phyloP scores from a whole-genome alignment of 2,329 filamentous ascomycete genomes.

The Pseudovirgaria hyperparasitica region DNA sequence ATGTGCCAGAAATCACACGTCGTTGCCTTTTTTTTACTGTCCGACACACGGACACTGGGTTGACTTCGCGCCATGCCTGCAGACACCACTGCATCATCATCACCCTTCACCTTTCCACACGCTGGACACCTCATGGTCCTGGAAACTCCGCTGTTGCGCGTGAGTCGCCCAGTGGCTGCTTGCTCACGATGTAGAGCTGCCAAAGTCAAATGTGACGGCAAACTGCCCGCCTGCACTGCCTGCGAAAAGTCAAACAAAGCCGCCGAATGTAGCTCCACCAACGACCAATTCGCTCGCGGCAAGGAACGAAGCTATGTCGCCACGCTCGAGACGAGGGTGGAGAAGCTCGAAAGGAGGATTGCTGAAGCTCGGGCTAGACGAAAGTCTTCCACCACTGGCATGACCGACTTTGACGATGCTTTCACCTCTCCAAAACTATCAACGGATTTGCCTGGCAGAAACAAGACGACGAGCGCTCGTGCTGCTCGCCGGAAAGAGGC shows the following conservation, averaged over 20 bases:
- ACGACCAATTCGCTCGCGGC: constrained; percentile 88
- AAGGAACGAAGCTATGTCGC: constrained; percentile 96
- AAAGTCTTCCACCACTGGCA: constrained; percentile 58
- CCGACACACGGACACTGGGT: no score
- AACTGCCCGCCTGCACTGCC: constrained; percentile 85
- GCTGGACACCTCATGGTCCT: constrained; percentile 28
- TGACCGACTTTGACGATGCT: constrained; percentile 45
- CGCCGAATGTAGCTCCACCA: constrained; percentile 81
- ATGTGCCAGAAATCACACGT: no score
- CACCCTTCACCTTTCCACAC: constrained; percentile 7
- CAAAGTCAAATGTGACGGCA: constrained; percentile 97
- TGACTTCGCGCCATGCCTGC: constrained; percentile 8
- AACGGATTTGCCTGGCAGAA: constrained; percentile 17
- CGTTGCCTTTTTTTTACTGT: no score
- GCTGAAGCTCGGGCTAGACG: constrained; percentile 50
- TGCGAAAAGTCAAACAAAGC: constrained; percentile 85
- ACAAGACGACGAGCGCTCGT: constrained; percentile 21
- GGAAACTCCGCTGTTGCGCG: constrained; percentile 50
- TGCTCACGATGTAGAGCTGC: constrained; percentile 76
- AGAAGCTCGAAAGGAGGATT: constrained; percentile 72
- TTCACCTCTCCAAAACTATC: constrained; percentile 38
- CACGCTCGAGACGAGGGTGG: constrained; percentile 80
- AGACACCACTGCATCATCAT: constrained; percentile 6
- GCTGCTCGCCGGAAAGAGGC: constrained; percentile 51
- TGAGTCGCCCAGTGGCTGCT: constrained; percentile 67